Conservation (phyloP, 169 alveolate genomes). For the Condylostoma magnum region DNA sequence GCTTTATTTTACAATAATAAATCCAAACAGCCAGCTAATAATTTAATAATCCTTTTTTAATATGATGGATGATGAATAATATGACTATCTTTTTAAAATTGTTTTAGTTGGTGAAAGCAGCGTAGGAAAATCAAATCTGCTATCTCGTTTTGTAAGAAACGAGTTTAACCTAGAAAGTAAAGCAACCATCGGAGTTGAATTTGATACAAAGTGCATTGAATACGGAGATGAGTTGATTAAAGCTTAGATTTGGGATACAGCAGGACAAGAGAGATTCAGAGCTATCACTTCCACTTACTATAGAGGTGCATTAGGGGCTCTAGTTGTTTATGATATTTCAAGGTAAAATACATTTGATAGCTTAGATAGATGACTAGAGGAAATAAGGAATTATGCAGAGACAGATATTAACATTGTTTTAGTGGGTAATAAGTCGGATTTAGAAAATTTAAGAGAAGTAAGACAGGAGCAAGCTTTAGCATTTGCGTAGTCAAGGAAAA, state of each 20-base stretch:
- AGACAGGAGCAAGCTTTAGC: conserved; percentile 29
- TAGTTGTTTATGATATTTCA: conserved; percentile 94
- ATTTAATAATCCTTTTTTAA: too few relatives aligned
- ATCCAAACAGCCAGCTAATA: background rate
- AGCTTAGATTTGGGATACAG: conserved; percentile 92
- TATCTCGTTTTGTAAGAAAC: conserved; percentile 92
- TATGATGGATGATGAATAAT: conserved; percentile 29
- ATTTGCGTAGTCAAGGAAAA: conserved; percentile 23
- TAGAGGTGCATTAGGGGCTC: conserved; percentile 96
- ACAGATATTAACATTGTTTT: conserved; percentile 97
- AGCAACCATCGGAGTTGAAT: conserved; percentile 99
- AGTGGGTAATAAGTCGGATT: conserved; percentile 98
- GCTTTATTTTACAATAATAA: background rate
- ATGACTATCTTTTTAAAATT: conserved; percentile 94
- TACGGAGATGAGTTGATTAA: conserved; percentile 94
- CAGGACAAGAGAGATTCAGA: conserved; percentile 94
- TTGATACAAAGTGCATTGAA: conserved; percentile 97
- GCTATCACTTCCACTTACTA: conserved; percentile 86
- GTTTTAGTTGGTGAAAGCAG: conserved; percentile 98
- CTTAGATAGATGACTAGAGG: conserved; percentile 94
- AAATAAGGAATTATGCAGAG: conserved; percentile 95
- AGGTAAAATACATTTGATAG: conserved; percentile 86
- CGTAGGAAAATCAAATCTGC: conserved; percentile 96
- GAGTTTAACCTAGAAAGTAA: conserved; percentile 88
- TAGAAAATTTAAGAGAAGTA: conserved; percentile 44